Evolutionary conservation across 139 green algal genomes (phyloP).

Genomic region (Micractinium sp.): DNA sequence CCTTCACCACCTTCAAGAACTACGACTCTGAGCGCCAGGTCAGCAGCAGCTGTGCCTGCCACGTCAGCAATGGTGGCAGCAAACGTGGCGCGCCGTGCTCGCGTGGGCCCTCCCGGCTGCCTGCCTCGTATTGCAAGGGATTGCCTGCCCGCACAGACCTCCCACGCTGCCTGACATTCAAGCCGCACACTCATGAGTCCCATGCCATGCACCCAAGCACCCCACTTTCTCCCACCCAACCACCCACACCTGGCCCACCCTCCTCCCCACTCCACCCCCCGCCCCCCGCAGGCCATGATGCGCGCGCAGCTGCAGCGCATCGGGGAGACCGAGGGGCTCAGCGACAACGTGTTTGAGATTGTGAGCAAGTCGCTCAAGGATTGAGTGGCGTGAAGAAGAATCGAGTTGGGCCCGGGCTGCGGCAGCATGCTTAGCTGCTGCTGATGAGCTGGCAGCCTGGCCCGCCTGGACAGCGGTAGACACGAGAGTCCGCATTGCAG

Average conservation of each 20-base stretch:
- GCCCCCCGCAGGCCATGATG: slow-evolving; percentile 78
- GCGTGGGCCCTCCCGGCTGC: too few relatives aligned
- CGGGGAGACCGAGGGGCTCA: slow-evolving; percentile 67
- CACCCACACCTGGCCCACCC: neutral
- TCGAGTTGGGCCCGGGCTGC: too few relatives aligned
- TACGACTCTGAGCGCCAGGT: slow-evolving; percentile 77
- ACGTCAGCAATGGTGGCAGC: too few relatives aligned
- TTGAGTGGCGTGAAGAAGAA: neutral
- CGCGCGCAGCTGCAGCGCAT: slow-evolving; percentile 88
- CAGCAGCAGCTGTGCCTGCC: neutral
- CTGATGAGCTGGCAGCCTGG: too few relatives aligned
- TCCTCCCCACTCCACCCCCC: too few relatives aligned
- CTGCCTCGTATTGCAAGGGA: too few relatives aligned
- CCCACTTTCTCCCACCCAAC: neutral
- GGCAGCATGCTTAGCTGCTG: too few relatives aligned
- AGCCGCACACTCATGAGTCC: too few relatives aligned
- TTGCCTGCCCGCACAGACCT: too few relatives aligned
- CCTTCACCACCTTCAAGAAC: slow-evolving; percentile 88
- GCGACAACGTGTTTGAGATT: slow-evolving; percentile 97
- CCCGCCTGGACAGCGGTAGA: too few relatives aligned
- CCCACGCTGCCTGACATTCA: neutral
- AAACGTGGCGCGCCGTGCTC: too few relatives aligned
- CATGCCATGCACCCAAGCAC: neutral
- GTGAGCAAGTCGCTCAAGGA: slow-evolving; percentile 79
- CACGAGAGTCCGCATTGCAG: too few relatives aligned